A percentile compares a stretch with the other conserved stretches of the same genome.
Evolutionary conservation across 805 yeast species (phyloP).

Genomic region (Aciculoconidium aculeatum): DNA sequence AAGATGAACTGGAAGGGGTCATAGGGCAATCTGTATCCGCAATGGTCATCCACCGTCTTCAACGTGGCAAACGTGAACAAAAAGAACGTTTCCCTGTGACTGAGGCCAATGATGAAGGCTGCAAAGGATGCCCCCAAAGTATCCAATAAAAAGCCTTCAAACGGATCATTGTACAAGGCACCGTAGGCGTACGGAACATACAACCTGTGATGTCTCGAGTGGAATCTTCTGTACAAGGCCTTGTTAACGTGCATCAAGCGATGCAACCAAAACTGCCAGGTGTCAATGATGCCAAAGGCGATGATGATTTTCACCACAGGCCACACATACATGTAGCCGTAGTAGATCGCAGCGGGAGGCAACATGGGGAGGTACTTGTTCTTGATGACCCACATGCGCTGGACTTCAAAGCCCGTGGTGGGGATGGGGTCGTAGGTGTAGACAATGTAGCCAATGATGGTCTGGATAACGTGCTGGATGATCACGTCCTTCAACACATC

Average conservation of each 20-base stretch:
- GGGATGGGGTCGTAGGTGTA: constrained; percentile 53
- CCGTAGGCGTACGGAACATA: constrained; percentile 97
- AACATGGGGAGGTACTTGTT: constrained; percentile 31
- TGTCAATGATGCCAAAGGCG: constrained; percentile 76
- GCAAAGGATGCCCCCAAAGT: constrained; percentile 91
- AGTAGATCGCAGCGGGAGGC: constrained; percentile 45
- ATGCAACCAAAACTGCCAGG: constrained; percentile 95
- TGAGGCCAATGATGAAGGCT: constrained; percentile 50
- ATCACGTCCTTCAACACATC: constrained; percentile 80
- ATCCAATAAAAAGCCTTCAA: constrained; percentile 90
- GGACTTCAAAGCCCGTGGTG: constrained; percentile 45
- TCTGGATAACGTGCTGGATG: constrained; percentile 79
- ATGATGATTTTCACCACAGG: constrained; percentile 49
- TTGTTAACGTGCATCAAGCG: constrained; percentile 82
- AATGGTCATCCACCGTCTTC: constrained; percentile 97
- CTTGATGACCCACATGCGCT: constrained; percentile 42
- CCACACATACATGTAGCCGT: constrained; percentile 57
- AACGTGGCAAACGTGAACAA: constrained; percentile 84
- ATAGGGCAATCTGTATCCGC: constrained; percentile 92
- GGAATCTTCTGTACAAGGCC: constrained; percentile 70
- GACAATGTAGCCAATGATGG: constrained; percentile 57
- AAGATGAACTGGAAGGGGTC: constrained; percentile 87
- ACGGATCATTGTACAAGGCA: constrained; percentile 89
- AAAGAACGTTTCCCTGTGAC: constrained; percentile 71
- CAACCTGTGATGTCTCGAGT: constrained; percentile 89